Percentiles rank a stretch among this genome's conserved stretches.
Evolutionary conservation across 2,329 filamentous ascomycete genomes (phyloP).

Genomic region (Xylaria sp.): DNA sequence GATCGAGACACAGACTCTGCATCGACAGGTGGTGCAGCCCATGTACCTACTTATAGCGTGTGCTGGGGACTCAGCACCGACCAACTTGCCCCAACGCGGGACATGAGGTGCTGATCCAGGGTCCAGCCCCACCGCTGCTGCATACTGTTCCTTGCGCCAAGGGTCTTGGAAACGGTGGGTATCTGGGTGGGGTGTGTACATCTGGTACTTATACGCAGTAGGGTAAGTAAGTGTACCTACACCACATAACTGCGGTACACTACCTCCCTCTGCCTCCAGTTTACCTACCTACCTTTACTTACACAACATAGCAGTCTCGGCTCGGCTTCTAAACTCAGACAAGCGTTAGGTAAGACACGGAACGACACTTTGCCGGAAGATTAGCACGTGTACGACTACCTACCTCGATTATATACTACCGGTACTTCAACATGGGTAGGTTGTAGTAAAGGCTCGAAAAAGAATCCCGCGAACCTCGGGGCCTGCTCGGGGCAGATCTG

Average conservation of each 20-base stretch:
- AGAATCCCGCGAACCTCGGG: neutral
- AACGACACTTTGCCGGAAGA: neutral
- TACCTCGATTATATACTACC: no score
- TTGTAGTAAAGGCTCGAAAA: no score
- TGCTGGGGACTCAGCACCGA: neutral
- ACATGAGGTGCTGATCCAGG: constrained; percentile 29
- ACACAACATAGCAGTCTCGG: no score
- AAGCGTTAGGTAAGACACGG: neutral
- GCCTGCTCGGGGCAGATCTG: neutral
- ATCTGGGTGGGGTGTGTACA: neutral
- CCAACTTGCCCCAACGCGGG: neutral
- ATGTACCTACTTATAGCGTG: constrained; percentile 2
- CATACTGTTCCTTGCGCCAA: constrained; percentile 26
- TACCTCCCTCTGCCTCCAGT: no score
- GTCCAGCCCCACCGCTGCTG: constrained; percentile 30
- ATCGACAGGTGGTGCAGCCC: constrained; percentile 24
- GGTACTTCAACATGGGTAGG: no score
- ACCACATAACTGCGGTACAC: no score
- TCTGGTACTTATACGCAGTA: neutral
- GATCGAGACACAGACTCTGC: constrained; percentile 40
- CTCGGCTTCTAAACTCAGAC: neutral
- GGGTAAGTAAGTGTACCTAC: no score
- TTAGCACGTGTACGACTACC: neutral
- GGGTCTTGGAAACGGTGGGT: constrained; percentile 16
- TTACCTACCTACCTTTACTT: no score